Percentiles rank a stretch among this genome's conserved stretches.
Conservation (phyloP, 441 rosid species). For the Mallotus japonicus region DNA sequence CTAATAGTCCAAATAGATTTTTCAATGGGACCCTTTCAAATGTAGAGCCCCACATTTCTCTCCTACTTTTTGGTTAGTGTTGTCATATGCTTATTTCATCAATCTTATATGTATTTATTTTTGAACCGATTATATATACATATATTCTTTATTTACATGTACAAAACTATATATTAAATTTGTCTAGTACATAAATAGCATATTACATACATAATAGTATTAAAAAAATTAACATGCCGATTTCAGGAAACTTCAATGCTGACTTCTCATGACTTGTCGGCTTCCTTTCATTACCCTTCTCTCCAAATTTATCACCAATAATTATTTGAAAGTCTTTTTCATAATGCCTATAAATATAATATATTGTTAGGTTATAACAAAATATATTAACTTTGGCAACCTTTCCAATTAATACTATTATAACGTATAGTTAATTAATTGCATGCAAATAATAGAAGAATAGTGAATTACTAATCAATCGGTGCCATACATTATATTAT, state of each 20-base stretch:
- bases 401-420: neutral
- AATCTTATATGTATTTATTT: neutral
- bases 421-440: neutral
- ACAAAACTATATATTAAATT: slow-evolving; percentile 12
- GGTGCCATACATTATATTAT: too few species aligned
- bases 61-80: neutral
- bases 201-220: neutral
- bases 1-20: slow-evolving; percentile 31
- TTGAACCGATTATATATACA: neutral
- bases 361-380: neutral
- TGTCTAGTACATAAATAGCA: neutral
- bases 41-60: slow-evolving; percentile 24
- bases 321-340: slow-evolving; percentile 23
- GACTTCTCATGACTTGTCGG: slow-evolving; percentile 28
- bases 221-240: slow-evolving; percentile 16
- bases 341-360: neutral
- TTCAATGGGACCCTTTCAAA: slow-evolving; percentile 21
- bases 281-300: slow-evolving; percentile 30
- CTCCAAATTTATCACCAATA: slow-evolving; percentile 12
- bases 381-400: neutral
- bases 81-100: too few species aligned
- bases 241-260: slow-evolving; percentile 28
- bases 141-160: neutral
- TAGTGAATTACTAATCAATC: neutral
- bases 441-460: slow-evolving; percentile 16